These are phyloP conservation scores for Alisma plantagoaquatica DNA, from an alignment of 106 monocot genomes.

Conservation along the genomic window DNA sequence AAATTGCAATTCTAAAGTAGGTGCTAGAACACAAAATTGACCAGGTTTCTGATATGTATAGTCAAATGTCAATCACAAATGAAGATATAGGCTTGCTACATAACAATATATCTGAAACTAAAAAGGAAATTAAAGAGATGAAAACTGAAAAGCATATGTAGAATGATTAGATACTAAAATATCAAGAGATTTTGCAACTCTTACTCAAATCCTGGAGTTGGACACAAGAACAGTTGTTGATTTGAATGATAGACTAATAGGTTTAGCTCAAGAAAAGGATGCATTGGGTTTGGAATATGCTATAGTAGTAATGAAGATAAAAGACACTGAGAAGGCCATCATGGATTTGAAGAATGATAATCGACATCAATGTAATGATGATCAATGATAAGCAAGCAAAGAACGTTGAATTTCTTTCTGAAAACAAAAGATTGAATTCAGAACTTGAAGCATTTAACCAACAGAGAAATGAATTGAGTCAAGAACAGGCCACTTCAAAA, in stretches of 20 bases:
- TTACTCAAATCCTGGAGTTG: slow-evolving; percentile 13
- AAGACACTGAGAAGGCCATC: slow-evolving; percentile 2
- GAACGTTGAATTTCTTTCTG: slow-evolving; percentile 17
- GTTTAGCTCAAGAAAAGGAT: slow-evolving; percentile 6
- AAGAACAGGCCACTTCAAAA: slow-evolving; percentile 15
- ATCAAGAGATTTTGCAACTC: slow-evolving; percentile 7
- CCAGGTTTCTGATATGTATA: background rate
- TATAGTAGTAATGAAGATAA: background rate
- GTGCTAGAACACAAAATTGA: background rate
- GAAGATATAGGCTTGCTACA: background rate
- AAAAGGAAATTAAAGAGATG: slow-evolving; percentile 21
- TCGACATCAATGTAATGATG: slow-evolving; percentile 8
- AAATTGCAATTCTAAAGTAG: slow-evolving; percentile 9
- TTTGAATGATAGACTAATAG: background rate
- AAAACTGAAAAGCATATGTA: slow-evolving; percentile 17
- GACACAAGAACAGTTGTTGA: background rate
- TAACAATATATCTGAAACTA: slow-evolving; percentile 15
- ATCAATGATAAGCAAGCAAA: slow-evolving; percentile 11
- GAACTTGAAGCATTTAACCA: slow-evolving; percentile 14
- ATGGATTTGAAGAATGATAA: background rate
- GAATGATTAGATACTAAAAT: background rate
- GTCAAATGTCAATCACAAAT: background rate
- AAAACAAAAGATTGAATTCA: slow-evolving; percentile 23
- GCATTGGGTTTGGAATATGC: background rate
- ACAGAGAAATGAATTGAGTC: slow-evolving; percentile 7